Percentiles rank a stretch among this genome's conserved stretches.
phyloP scores from a whole-genome alignment of 1,284 basidiomycete genomes.

The Phenoliferia sp. region DNA sequence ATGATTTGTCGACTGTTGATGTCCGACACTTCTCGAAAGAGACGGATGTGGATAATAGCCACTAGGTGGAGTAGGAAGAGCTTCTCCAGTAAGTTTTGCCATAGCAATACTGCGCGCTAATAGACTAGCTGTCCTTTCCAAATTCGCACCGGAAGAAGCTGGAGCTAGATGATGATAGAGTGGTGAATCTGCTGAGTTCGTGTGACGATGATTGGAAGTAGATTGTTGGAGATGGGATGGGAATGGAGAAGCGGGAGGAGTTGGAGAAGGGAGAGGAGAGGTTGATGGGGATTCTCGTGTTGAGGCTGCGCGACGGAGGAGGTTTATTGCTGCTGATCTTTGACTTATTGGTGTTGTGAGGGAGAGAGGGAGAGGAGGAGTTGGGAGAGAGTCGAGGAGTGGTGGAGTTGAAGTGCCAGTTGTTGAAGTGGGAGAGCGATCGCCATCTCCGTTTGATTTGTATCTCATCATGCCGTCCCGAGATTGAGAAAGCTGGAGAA shows the following conservation, averaged over 20 bases:
- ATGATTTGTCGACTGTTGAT: constrained; percentile 2
- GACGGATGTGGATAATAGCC: no score
- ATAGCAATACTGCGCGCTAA: constrained; percentile 33
- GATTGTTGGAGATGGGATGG: not conserved
- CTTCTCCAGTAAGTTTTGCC: constrained; percentile 33
- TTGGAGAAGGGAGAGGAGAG: not conserved
- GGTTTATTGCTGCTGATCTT: constrained; percentile 20
- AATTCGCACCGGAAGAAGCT: constrained; percentile 8
- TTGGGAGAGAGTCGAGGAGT: no score
- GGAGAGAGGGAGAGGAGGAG: no score
- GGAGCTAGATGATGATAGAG: not conserved
- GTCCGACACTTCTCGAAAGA: no score
- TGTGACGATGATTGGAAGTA: constrained; percentile 2
- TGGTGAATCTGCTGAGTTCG: constrained; percentile 7
- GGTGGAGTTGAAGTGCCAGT: no score
- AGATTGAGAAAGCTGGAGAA: no score
- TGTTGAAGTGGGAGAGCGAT: no score
- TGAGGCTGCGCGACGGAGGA: constrained; percentile 21
- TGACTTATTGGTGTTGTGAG: no score
- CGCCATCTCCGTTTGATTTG: no score
- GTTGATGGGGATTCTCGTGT: constrained; percentile 5
- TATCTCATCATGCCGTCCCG: no score
- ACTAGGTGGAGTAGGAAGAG: constrained; percentile 14
- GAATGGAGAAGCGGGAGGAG: not conserved
- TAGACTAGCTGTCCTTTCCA: constrained; percentile 33